These are phyloP conservation scores for Sarocladium kiliense DNA, from an alignment of 2,329 filamentous ascomycete species.

Conservation along the genomic window DNA sequence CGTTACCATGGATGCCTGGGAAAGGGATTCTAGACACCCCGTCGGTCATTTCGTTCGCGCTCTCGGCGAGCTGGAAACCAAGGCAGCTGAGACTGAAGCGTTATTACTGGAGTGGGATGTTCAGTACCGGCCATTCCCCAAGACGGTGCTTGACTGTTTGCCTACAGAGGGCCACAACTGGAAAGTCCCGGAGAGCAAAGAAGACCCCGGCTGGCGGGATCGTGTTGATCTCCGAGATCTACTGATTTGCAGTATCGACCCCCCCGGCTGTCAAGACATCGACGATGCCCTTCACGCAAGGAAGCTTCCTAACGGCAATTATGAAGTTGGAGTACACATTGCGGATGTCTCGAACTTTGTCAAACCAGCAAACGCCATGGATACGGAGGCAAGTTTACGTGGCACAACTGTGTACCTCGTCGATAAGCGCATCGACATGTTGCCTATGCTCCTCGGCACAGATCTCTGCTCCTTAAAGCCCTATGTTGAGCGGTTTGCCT, in stretches of 20 bases:
- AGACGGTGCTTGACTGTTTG: conserved; percentile 89
- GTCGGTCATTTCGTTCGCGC: conserved; percentile 91
- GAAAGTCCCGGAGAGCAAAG: conserved; percentile 75
- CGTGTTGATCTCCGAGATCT: conserved; percentile 79
- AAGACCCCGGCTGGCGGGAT: conserved; percentile 82
- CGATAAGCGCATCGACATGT: conserved; percentile 99
- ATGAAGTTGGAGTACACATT: conserved; percentile 95
- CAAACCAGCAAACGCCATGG: conserved; percentile 95
- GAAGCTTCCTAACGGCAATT: conserved; percentile 83
- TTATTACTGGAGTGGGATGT: conserved; percentile 93
- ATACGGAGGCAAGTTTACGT: conserved; percentile 85
- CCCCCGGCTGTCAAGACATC: conserved; percentile 93
- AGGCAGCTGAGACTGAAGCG: conserved; percentile 91
- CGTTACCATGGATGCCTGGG: conserved; percentile 93
- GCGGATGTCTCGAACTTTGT: conserved; percentile 99
- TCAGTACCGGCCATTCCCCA: conserved; percentile 94
- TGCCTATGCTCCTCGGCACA: conserved; percentile 92
- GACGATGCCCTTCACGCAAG: conserved; percentile 93
- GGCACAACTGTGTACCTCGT: conserved; percentile 97
- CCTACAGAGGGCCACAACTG: conserved; percentile 89
- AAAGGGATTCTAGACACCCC: conserved; percentile 86
- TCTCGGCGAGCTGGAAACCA: conserved; percentile 88
- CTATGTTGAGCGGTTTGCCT: conserved; percentile 90
- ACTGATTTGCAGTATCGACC: conserved; percentile 95
- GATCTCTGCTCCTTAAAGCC: conserved; percentile 96